phyloP scores from a whole-genome alignment of 2,329 filamentous ascomycete genomes.

The Aspergillus melleus region DNA sequence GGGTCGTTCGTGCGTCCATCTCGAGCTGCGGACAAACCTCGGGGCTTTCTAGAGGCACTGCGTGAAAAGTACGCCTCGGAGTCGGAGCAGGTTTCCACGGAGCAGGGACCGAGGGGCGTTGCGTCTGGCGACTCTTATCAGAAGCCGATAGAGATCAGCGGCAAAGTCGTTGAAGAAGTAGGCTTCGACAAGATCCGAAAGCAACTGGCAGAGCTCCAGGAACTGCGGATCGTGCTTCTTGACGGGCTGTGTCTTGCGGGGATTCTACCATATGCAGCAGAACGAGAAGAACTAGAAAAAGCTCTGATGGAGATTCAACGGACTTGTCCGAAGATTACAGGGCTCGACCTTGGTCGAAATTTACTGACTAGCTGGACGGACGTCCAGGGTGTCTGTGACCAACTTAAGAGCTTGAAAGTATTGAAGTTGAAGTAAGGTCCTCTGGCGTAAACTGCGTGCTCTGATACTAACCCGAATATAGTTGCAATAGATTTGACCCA shows the following conservation, averaged over 20 bases:
- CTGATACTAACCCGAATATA: constrained; percentile 37
- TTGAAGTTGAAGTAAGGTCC: constrained; percentile 69
- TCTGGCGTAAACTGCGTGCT: not conserved
- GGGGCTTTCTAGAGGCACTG: constrained; percentile 77
- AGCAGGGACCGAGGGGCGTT: constrained; percentile 3
- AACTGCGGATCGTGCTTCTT: constrained; percentile 77
- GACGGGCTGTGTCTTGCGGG: constrained; percentile 68
- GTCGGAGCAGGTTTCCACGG: constrained; percentile 34
- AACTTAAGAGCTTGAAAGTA: constrained; percentile 64
- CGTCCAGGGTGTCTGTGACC: constrained; percentile 68
- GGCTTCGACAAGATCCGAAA: constrained; percentile 90
- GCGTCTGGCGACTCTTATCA: constrained; percentile 26
- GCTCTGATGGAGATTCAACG: constrained; percentile 53
- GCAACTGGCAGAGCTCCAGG: constrained; percentile 73
- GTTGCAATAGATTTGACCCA: constrained; percentile 68
- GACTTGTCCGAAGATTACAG: constrained; percentile 60
- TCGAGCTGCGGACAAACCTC: constrained; percentile 65
- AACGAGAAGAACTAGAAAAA: constrained; percentile 22
- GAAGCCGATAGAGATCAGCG: constrained; percentile 68
- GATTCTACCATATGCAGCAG: constrained; percentile 27
- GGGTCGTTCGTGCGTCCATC: constrained; percentile 85
- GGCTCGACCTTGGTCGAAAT: constrained; percentile 85
- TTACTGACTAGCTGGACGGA: constrained; percentile 68
- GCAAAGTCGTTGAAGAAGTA: constrained; percentile 87
- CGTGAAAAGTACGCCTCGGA: constrained; percentile 79